Evolutionary conservation across 2,329 filamentous ascomycete genomes (phyloP).

Genomic region (Byssochlamys sp.): DNA sequence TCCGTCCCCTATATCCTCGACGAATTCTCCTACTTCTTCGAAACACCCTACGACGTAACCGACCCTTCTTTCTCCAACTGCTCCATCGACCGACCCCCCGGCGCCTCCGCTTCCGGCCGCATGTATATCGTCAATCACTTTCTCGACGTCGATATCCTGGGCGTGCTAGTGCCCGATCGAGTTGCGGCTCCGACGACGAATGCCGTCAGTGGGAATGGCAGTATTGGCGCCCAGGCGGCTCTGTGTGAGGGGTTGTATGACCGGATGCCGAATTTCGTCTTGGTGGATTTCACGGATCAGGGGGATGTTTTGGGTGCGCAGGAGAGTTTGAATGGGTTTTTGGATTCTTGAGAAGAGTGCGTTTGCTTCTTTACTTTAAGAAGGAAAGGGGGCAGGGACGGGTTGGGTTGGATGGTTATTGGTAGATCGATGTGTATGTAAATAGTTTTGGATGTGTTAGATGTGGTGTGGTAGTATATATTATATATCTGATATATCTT

Average conservation of each 20-base stretch:
- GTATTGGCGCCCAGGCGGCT: constrained; percentile 34
- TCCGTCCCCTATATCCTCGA: constrained; percentile 35
- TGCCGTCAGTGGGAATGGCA: constrained; percentile 31
- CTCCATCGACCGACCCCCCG: constrained; percentile 35
- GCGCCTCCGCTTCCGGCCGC: constrained; percentile 26
- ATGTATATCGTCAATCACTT: constrained; percentile 45
- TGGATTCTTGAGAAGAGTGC: neutral
- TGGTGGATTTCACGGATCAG: constrained; percentile 39
- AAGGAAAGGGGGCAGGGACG: too few relatives aligned
- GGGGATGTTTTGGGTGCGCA: constrained; percentile 36
- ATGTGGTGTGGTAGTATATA: too few relatives aligned
- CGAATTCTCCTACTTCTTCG: constrained; percentile 38
- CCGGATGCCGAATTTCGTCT: constrained; percentile 33
- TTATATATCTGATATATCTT: too few relatives aligned
- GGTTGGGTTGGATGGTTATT: too few relatives aligned
- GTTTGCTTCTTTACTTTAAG: too few relatives aligned
- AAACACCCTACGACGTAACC: constrained; percentile 36
- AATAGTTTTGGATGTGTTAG: too few relatives aligned
- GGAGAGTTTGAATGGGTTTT: constrained; percentile 29
- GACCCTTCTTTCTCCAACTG: constrained; percentile 34
- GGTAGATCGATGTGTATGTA: too few relatives aligned
- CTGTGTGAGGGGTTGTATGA: constrained; percentile 31
- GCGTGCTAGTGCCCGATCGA: constrained; percentile 36
- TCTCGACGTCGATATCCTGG: constrained; percentile 34
- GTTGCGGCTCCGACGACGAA: constrained; percentile 32